A percentile compares a stretch with the other conserved stretches of the same genome.
Evolutionary conservation across 768 basidiomycete species (phyloP).

Genomic region (Cyathus striatus): DNA sequence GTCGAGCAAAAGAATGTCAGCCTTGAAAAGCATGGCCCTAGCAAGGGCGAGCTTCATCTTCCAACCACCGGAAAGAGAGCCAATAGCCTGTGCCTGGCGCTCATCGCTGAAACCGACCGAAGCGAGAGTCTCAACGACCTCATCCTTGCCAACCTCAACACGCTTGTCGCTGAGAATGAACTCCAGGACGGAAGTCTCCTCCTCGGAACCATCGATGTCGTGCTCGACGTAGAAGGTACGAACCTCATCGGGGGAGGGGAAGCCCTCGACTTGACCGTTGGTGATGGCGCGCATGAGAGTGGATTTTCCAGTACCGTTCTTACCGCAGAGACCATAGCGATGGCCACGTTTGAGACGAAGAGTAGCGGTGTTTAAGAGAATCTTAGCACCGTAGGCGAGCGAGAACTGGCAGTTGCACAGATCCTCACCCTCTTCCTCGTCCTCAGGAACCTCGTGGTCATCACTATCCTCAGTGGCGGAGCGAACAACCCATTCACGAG

Average conservation of each 20-base stretch:
- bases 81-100: conserved; percentile 82
- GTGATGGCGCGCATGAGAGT: conserved; percentile 92
- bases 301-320: conserved; percentile 98
- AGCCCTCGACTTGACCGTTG: conserved; percentile 96
- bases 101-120: conserved; percentile 91
- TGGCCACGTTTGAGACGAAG: conserved; percentile 98
- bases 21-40: conserved; percentile 96
- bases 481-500: conserved; percentile 86
- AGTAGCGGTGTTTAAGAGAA: conserved; percentile 91
- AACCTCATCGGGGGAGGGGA: conserved; percentile 95
- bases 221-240: conserved; percentile 99
- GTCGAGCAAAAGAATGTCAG: conserved; percentile 93
- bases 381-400: conserved; percentile 97
- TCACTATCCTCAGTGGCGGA: conserved; percentile 77
- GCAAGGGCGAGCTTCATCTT: conserved; percentile 99
- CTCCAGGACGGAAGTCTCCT: conserved; percentile 81
- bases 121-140: conserved; percentile 75
- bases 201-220: conserved; percentile 96
- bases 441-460: conserved; percentile 65
- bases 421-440: conserved; percentile 98
- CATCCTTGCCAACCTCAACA: conserved; percentile 61
- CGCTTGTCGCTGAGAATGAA: conserved; percentile 88
- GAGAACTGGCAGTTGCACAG: conserved; percentile 99
- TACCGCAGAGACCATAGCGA: conserved; percentile 97
- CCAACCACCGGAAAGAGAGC: conserved; percentile 96